Conservation (phyloP, 1,139 yeast genomes). For the Candida labiduridarum region DNA sequence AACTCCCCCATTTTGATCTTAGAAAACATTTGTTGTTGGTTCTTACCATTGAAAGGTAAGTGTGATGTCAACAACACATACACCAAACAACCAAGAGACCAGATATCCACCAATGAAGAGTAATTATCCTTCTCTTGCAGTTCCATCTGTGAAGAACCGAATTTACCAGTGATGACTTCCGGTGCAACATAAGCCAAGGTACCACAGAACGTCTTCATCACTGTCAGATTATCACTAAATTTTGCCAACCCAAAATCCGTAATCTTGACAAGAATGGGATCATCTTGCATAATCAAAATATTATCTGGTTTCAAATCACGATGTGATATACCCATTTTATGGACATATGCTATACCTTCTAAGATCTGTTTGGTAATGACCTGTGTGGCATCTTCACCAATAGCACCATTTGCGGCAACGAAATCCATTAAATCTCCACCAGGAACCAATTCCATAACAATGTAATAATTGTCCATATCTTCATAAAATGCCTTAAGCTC, state of each 20-base stretch:
- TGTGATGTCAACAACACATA: constrained; percentile 91
- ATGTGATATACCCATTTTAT: constrained; percentile 85
- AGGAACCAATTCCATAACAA: constrained; percentile 92
- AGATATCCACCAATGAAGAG: constrained; percentile 88
- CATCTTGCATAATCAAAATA: constrained; percentile 85
- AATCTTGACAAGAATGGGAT: constrained; percentile 85
- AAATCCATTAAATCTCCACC: constrained; percentile 99
- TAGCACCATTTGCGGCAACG: constrained; percentile 88
- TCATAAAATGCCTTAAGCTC: constrained; percentile 81
- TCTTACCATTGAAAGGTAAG: constrained; percentile 89
- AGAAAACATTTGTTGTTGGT: constrained; percentile 81
- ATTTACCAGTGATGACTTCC: constrained; percentile 80
- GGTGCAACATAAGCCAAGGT: constrained; percentile 93
- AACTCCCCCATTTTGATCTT: constrained; percentile 78
- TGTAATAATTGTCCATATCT: constrained; percentile 75
- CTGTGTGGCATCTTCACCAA: constrained; percentile 86
- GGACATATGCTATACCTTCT: constrained; percentile 85
- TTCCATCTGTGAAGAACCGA: constrained; percentile 35
- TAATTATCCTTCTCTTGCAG: constrained; percentile 43
- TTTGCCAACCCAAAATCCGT: constrained; percentile 94
- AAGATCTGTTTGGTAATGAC: constrained; percentile 84
- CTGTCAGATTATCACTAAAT: constrained; percentile 72
- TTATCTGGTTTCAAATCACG: constrained; percentile 94
- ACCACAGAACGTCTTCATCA: constrained; percentile 88
- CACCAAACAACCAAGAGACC: constrained; percentile 87